Conservation (phyloP, 768 basidiomycete species). For the Paxillus involutus region DNA sequence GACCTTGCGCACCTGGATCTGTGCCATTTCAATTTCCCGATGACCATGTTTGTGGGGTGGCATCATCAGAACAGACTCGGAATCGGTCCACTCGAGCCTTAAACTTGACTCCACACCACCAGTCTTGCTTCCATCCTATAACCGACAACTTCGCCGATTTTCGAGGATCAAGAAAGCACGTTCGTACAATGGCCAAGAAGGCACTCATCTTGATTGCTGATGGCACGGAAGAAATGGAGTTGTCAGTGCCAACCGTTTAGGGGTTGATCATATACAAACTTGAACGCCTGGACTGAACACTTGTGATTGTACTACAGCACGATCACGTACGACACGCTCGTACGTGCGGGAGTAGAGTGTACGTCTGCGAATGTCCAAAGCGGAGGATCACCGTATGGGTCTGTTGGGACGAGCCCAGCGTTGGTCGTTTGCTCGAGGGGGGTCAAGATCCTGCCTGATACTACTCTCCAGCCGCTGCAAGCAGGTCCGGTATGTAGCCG, state of each 20-base stretch:
- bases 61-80: no score
- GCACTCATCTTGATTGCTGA: conserved; percentile 76
- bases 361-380: conserved; percentile 66
- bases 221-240: conserved; percentile 90
- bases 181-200: conserved; percentile 25
- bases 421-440: conserved; percentile 70
- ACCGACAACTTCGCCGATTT: background rate
- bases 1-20: no score
- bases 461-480: conserved; percentile 42
- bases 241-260: conserved; percentile 46
- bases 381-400: conserved; percentile 22
- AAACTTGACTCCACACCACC: no score
- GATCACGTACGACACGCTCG: conserved; percentile 79
- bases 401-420: conserved; percentile 37
- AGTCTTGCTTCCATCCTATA: background rate
- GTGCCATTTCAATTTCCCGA: no score
- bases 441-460: conserved; percentile 70
- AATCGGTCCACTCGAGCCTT: no score
- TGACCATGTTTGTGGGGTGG: no score
- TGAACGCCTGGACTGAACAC: background rate
- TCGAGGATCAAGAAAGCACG: background rate
- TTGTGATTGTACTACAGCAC: conserved; percentile 45
- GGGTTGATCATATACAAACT: background rate
- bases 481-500: conserved; percentile 46
- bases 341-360: conserved; percentile 67